phyloP scores from a whole-genome alignment of 495 filamentous ascomycete genomes.

The Penicillium cosmopolitanum region DNA sequence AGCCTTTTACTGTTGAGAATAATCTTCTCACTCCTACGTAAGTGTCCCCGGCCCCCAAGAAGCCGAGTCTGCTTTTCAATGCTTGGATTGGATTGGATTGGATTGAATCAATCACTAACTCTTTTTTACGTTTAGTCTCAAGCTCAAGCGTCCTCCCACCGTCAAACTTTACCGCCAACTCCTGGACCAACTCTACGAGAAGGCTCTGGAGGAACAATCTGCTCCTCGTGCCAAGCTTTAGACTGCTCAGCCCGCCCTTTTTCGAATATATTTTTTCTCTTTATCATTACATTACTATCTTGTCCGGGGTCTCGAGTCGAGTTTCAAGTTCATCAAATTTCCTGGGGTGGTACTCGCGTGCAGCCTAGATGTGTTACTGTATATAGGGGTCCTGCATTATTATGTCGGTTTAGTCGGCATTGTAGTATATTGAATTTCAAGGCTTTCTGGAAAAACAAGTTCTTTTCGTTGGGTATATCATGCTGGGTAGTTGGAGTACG shows the following conservation, averaged over 20 bases:
- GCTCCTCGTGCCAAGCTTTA: slow-evolving; percentile 59
- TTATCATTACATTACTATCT: slow-evolving; percentile 1
- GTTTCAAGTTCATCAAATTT: no score
- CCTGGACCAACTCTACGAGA: slow-evolving; percentile 81
- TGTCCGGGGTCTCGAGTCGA: no score
- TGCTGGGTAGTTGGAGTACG: no score
- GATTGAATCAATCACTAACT: neutral
- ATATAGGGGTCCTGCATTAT: neutral
- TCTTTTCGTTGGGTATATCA: no score
- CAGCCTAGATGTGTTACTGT: neutral
- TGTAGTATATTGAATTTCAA: slow-evolving; percentile 16
- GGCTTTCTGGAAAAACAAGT: neutral
- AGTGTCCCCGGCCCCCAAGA: slow-evolving; percentile 41
- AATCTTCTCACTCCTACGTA: slow-evolving; percentile 95
- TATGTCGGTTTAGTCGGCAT: neutral
- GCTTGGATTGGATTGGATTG: no score
- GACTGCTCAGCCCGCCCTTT: slow-evolving; percentile 1
- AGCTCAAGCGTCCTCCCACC: slow-evolving; percentile 91
- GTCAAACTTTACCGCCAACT: slow-evolving; percentile 73
- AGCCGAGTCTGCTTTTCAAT: no score
- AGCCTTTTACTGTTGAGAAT: slow-evolving; percentile 94
- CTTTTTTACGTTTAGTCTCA: slow-evolving; percentile 66
- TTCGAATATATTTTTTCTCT: neutral
- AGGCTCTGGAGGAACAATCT: slow-evolving; percentile 57
- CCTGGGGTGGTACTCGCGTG: neutral